phyloP scores from a whole-genome alignment of 805 yeast species.

The Saccharomycopsis capsularis region DNA sequence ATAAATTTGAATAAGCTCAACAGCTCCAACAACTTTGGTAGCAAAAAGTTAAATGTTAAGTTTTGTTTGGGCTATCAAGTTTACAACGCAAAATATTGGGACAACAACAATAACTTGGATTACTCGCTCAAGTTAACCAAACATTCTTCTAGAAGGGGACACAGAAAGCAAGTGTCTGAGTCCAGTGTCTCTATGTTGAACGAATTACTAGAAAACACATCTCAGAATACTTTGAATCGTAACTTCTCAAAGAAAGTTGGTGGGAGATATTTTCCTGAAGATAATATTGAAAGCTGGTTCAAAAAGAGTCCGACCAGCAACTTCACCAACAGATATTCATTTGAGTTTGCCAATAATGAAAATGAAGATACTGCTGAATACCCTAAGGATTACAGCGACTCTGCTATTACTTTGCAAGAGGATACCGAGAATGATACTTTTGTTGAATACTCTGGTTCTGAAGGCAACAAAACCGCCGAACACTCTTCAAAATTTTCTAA shows the following conservation, averaged over 20 bases:
- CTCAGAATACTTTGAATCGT: neutral
- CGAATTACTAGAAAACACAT: constrained; percentile 3
- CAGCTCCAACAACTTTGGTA: constrained; percentile 3
- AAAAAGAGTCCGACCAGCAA: neutral
- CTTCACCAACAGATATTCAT: neutral
- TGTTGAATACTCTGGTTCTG: too few relatives aligned
- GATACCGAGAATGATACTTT: too few relatives aligned
- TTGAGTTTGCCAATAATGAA: neutral
- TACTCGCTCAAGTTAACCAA: constrained; percentile 22
- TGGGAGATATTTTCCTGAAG: constrained; percentile 11
- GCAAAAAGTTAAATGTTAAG: constrained; percentile 22
- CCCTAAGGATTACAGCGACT: neutral
- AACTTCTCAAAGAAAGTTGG: neutral
- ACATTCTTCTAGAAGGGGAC: neutral
- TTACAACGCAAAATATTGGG: constrained; percentile 19
- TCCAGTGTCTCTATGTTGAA: constrained; percentile 15
- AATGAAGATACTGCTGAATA: neutral
- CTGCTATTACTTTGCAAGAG: neutral
- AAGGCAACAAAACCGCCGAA: neutral
- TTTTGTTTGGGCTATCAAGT: constrained; percentile 19
- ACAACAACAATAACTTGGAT: constrained; percentile 19
- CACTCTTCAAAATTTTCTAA: neutral
- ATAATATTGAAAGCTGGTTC: constrained; percentile 14
- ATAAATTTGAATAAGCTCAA: constrained; percentile 29
- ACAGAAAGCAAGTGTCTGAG: constrained; percentile 10